Evolutionary conservation across 2,329 filamentous ascomycete species (phyloP).

Genomic region (Xylaria polymorpha): DNA sequence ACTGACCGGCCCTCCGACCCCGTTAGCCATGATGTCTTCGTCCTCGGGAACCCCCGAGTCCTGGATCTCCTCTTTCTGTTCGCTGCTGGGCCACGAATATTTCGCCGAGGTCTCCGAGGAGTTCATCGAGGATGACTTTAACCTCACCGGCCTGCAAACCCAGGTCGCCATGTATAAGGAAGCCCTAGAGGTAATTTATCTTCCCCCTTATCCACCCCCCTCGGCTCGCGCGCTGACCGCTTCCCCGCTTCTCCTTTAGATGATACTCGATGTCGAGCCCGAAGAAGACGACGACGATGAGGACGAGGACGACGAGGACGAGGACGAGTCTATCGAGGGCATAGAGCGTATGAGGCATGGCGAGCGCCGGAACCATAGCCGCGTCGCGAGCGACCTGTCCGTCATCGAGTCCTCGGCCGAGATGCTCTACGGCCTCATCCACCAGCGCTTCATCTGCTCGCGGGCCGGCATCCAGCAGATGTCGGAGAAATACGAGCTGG

Average conservation of each 20-base stretch:
- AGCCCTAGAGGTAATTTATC: conserved; percentile 78
- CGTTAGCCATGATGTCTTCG: conserved; percentile 63
- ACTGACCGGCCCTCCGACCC: neutral
- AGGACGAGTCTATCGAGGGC: conserved; percentile 75
- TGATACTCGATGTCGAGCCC: conserved; percentile 98
- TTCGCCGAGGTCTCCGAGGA: conserved; percentile 99
- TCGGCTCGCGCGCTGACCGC: conserved; percentile 37
- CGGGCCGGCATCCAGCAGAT: conserved; percentile 97
- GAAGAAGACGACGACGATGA: conserved; percentile 93
- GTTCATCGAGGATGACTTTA: conserved; percentile 99
- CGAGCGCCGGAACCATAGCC: conserved; percentile 81
- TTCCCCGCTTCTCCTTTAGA: conserved; percentile 58
- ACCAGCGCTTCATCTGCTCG: conserved; percentile 98
- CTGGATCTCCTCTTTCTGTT: conserved; percentile 98
- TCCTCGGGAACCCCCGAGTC: conserved; percentile 78
- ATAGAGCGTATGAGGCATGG: conserved; percentile 65
- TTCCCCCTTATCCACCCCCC: neutral
- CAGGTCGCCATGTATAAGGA: conserved; percentile 99
- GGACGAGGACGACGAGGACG: conserved; percentile 79
- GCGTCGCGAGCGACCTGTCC: conserved; percentile 91
- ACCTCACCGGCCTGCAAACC: conserved; percentile 91
- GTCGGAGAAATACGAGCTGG: conserved; percentile 98
- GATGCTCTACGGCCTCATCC: conserved; percentile 96
- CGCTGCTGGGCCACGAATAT: conserved; percentile 95
- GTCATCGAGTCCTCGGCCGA: conserved; percentile 98